Evolutionary conservation across 192 early-diverging fungal genomes (phyloP), one percentile per base, ranked within the genome.

Genomic region (Diversispora eburnea): DNA sequence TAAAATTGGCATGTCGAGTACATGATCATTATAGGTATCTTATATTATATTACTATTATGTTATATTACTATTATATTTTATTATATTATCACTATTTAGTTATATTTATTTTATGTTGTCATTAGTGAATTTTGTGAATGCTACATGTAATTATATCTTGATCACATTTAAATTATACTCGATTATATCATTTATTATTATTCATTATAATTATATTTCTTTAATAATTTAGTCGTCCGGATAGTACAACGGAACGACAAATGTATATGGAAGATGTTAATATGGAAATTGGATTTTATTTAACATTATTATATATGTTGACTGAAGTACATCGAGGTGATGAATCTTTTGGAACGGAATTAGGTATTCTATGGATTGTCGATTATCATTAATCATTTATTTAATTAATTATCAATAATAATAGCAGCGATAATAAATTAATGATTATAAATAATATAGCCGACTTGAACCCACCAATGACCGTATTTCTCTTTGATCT

Each of bases 281-380:
- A 76, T 63, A 42, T 52, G 13, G 80, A 86, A 54, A 84, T 84
- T 39, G 82, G 80, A 17, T 75, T 82, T 12, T 80, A 87, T 69
- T 78, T 92, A 39, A 88, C 87, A 59, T 74, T 92, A 9, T 54
- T 90, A 19, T 92, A 86, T 58, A 78, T 92, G 81, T 74, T 93
- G 15, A 69, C 92, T 5, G 83, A 86, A 46, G 79, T 81, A 4
- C 83, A 88, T 64, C 75, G 79, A 15, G 74, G 79, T 6, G 81
- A 89, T 57, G 66, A 81, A 43, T 74, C 65, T 9, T 82, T 90
- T 47, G 79, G 79, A 15, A 67, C 65, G 1, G 89, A 91, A 39
- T 57, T 90, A 52, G 84, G 84, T 85, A 74, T 73, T 76, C 55
- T 33, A 25, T 19, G 56, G 25, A 47, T 48, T 48, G 0, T 58